Base-by-base conservation (phyloP, 164 flowering plant species). In the Stephania japonica region DNA sequence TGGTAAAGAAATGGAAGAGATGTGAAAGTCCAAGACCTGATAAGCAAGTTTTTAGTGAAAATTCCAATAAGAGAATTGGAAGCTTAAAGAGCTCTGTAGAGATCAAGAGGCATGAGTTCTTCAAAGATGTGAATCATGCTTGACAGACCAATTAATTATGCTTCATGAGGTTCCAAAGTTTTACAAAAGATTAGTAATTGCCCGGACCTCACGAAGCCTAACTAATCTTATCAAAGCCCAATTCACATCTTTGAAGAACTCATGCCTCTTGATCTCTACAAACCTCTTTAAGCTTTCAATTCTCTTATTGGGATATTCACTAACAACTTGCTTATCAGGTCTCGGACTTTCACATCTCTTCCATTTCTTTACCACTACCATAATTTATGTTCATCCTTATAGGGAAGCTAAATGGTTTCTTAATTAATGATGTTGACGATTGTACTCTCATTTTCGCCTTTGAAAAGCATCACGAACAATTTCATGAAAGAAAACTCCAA, bases 221-320 rank as follows among this genome's bases (percentile, higher is more conserved):
- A 90, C 87, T 1, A 92, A 84, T 69, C 98, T 91, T 90, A 82
- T 91, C n/a, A n/a, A 79, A 27, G 98, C 98, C 97, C 97, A 93
- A 74, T 91, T 93, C 50, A 93, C 89, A 32, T 91, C 95, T 62
- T 86, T 89, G 77, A 93, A 93, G 80, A 93, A 91, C 73, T 85
- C 93, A 78, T 93, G 95, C 73, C 86, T 80, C 77, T 91, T 93
- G 66, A 93, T 90, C 86, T 93, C 98, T 38, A 85, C 82, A 0
- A 95, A 84, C 3, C 97, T 97, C 73, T 84, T 87, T n/a, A 78
- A 41, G 76, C 90, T 84, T 38, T 95, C 98, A 26, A 91, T 75
- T 75, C 98, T 89, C 82, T 83, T 93, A 84, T 84, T 86, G 0
- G 97, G 97, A 63, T 90, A 89, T 93, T 93, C 79, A 89, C 87